Evolutionary conservation across 1,139 yeast genomes (phyloP).

Genomic region (Candida buenavistaensis): DNA sequence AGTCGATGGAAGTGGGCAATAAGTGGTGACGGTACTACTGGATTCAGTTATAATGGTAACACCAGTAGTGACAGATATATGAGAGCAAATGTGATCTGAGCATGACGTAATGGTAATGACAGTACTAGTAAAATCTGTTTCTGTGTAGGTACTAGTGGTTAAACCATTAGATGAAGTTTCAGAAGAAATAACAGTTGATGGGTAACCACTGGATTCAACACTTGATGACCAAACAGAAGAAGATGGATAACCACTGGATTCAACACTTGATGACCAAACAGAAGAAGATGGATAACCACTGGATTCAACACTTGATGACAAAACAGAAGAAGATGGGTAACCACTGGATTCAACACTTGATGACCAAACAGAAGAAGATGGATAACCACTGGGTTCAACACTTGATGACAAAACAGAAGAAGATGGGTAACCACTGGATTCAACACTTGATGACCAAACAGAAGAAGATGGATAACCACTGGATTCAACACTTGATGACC

Average conservation of each 20-base stretch:
- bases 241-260: background rate
- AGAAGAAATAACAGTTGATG: slow-evolving; percentile 14
- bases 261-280: background rate
- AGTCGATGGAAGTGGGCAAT: too few species aligned
- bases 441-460: background rate
- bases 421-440: background rate
- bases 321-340: background rate
- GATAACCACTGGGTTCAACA: background rate
- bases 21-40: slow-evolving; percentile 17
- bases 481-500: background rate
- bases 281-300: background rate
- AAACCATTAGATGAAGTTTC: slow-evolving; percentile 9
- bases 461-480: background rate
- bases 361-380: slow-evolving; percentile 11
- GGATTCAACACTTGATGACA: background rate
- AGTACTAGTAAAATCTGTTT: background rate
- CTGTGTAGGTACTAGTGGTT: slow-evolving; percentile 8
- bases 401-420: background rate
- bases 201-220: slow-evolving; percentile 1
- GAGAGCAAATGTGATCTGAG: slow-evolving; percentile 12
- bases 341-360: background rate
- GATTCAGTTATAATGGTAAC: slow-evolving; percentile 28
- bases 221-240: background rate
- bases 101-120: background rate
- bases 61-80: slow-evolving; percentile 27